A percentile compares a stretch with the other conserved stretches of the same genome.
These are phyloP conservation scores for Dalbergia cochinchinensis DNA, from an alignment of 306 rosid genomes.

Conservation along the genomic window DNA sequence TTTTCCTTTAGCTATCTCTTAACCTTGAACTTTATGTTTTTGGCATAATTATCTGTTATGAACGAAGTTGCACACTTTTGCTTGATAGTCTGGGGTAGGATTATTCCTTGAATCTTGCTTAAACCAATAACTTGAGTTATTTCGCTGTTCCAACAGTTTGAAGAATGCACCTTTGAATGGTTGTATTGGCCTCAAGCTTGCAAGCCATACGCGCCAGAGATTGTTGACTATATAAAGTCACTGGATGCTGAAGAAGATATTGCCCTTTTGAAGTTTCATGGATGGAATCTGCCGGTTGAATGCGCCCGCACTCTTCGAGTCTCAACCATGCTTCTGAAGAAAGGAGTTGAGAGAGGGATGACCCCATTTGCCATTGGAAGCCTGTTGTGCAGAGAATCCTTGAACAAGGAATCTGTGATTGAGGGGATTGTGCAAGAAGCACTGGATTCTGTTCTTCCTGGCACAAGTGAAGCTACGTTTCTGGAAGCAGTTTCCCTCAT, in stretches of 20 bases:
- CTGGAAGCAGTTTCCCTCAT: slow-evolving; percentile 76
- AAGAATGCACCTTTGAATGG: slow-evolving; percentile 98
- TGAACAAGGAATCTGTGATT: slow-evolving; percentile 76
- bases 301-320: slow-evolving; percentile 84
- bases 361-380: slow-evolving; percentile 84
- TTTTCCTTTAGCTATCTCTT: neutral
- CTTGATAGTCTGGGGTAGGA: neutral
- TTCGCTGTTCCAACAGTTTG: slow-evolving; percentile 66
- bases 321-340: slow-evolving; percentile 95
- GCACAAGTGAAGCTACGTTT: slow-evolving; percentile 79
- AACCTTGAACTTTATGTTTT: neutral
- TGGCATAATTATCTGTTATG: neutral
- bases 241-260: slow-evolving; percentile 87
- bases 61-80: neutral
- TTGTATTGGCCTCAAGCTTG: slow-evolving; percentile 98
- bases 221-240: slow-evolving; percentile 70
- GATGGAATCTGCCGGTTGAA: slow-evolving; percentile 81
- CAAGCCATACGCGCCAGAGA: slow-evolving; percentile 69
- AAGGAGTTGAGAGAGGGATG: slow-evolving; percentile 82
- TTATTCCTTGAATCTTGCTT: slow-evolving; percentile 14
- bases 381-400: slow-evolving; percentile 77
- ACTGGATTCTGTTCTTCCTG: slow-evolving; percentile 73
- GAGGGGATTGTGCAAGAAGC: slow-evolving; percentile 89
- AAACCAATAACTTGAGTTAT: slow-evolving; percentile 13
- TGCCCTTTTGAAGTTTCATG: slow-evolving; percentile 82